Conservation (phyloP, 2,329 filamentous ascomycete genomes). For the Aspergillus sp. region DNA sequence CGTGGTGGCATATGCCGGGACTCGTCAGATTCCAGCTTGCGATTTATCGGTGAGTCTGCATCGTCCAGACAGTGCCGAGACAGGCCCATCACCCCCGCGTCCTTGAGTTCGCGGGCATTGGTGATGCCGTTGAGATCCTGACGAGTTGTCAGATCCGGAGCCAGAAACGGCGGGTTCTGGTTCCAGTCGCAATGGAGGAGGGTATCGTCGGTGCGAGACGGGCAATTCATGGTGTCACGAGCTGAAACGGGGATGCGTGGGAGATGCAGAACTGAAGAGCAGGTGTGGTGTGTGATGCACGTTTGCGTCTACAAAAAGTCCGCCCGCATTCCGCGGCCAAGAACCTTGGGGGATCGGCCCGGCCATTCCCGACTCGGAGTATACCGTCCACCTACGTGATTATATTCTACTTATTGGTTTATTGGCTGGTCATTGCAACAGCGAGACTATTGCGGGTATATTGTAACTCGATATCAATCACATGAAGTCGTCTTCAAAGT, state of each 20-base stretch:
- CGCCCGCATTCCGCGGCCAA: constrained; percentile 5
- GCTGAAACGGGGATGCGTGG: background rate
- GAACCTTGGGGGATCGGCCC: background rate
- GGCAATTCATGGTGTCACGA: constrained; percentile 51
- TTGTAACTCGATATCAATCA: constrained; percentile 41
- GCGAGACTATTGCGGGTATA: background rate
- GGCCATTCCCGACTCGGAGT: background rate
- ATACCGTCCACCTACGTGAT: background rate
- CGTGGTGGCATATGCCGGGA: constrained; percentile 1
- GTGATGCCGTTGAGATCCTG: constrained; percentile 58
- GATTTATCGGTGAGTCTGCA: background rate
- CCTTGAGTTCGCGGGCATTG: constrained; percentile 49
- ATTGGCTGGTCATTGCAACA: background rate
- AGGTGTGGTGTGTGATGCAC: background rate
- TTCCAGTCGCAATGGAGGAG: constrained; percentile 54
- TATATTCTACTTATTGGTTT: no score
- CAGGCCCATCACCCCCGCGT: constrained; percentile 4
- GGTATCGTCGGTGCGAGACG: constrained; percentile 53
- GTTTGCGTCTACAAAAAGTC: background rate
- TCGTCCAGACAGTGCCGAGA: constrained; percentile 2
- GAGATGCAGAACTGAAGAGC: background rate
- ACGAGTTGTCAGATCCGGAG: constrained; percentile 52
- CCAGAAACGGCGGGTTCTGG: constrained; percentile 53
- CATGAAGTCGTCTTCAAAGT: constrained; percentile 91
- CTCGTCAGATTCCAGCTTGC: constrained; percentile 7